These are phyloP conservation scores for Phytophthora agathidicida DNA, from an alignment of 352 stramenopile genomes.

Conservation along the genomic window DNA sequence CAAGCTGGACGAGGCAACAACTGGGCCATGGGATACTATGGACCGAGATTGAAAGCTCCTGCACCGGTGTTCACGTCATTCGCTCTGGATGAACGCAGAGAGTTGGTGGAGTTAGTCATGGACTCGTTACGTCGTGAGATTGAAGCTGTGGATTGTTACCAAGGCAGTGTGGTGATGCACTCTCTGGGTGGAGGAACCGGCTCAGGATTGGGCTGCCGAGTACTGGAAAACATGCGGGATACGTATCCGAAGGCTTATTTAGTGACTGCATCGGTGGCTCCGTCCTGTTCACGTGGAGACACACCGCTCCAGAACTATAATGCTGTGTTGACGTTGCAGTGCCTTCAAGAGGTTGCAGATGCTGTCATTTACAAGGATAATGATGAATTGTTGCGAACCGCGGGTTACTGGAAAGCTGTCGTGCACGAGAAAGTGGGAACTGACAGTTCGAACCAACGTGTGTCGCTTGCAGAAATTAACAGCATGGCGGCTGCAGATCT, in stretches of 20 bases:
- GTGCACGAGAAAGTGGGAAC: neutral
- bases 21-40: slow-evolving; percentile 88
- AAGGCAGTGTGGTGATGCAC: slow-evolving; percentile 80
- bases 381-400: slow-evolving; percentile 72
- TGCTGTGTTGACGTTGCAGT: slow-evolving; percentile 67
- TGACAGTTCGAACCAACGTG: slow-evolving; percentile 11
- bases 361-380: slow-evolving; percentile 88
- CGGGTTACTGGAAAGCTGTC: slow-evolving; percentile 58
- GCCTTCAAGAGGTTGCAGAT: slow-evolving; percentile 76
- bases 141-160: slow-evolving; percentile 69
- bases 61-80: slow-evolving; percentile 36
- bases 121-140: slow-evolving; percentile 79
- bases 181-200: slow-evolving; percentile 85
- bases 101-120: slow-evolving; percentile 72
- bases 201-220: slow-evolving; percentile 76
- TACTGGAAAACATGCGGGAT: slow-evolving; percentile 85
- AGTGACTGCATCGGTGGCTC: slow-evolving; percentile 68
- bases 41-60: slow-evolving; percentile 26
- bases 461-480: slow-evolving; percentile 74
- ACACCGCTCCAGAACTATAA: slow-evolving; percentile 91
- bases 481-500: slow-evolving; percentile 57
- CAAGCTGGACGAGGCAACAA: slow-evolving; percentile 87
- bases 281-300: slow-evolving; percentile 65
- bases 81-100: slow-evolving; percentile 37
- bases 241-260: slow-evolving; percentile 78